A percentile compares a stretch with the other conserved stretches of the same genome.
phyloP scores from a whole-genome alignment of 305 asterid genomes.

The Ilex paraguariensis region DNA sequence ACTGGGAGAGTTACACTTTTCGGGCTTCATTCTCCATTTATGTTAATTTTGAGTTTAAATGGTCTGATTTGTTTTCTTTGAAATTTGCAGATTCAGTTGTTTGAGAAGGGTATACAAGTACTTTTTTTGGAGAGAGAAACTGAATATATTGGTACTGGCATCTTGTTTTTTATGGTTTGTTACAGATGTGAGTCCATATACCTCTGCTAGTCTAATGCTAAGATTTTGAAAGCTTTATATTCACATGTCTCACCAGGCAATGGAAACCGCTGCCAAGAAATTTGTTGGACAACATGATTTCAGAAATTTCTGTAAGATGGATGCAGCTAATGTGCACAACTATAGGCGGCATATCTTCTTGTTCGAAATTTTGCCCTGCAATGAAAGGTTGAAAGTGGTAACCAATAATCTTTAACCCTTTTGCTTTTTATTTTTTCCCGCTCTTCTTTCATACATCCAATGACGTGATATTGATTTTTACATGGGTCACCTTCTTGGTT shows the following conservation, averaged over 20 bases:
- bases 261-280: slow-evolving; percentile 79
- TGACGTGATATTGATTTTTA: no score
- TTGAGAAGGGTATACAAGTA: slow-evolving; percentile 85
- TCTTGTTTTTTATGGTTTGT: slow-evolving; percentile 14
- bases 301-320: slow-evolving; percentile 99
- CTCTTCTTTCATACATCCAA: no score
- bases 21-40: no score
- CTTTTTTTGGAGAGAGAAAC: slow-evolving; percentile 81
- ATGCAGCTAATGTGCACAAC: slow-evolving; percentile 87
- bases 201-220: slow-evolving; percentile 6
- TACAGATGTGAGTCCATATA: slow-evolving; percentile 9
- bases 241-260: slow-evolving; percentile 44
- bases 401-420: slow-evolving; percentile 2
- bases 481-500: no score
- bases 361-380: slow-evolving; percentile 58
- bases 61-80: slow-evolving; percentile 9
- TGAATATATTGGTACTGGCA: slow-evolving; percentile 52
- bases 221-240: slow-evolving; percentile 13
- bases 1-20: no score
- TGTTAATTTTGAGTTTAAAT: no score
- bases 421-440: no score
- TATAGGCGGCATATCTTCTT: slow-evolving; percentile 55
- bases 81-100: slow-evolving; percentile 83
- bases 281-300: slow-evolving; percentile 93
- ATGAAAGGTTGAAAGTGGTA: slow-evolving; percentile 58